phyloP scores from a whole-genome alignment of 805 yeast genomes.

The Candida railenensis region DNA sequence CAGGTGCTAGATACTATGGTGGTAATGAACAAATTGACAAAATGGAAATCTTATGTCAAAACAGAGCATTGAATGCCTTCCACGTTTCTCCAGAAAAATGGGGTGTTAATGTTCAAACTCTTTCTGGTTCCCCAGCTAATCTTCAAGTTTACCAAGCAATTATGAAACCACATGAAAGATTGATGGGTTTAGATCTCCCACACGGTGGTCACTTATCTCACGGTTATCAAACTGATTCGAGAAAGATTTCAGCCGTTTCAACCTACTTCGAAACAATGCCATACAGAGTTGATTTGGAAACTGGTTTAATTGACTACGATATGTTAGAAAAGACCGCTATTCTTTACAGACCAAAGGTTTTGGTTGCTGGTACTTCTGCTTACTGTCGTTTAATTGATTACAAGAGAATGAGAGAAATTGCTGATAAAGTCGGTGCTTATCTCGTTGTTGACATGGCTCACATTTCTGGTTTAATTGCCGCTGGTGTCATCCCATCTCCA shows the following conservation, averaged over 20 bases:
- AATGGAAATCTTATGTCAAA: constrained; percentile 87
- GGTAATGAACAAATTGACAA: constrained; percentile 94
- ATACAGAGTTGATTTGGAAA: constrained; percentile 78
- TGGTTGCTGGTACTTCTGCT: constrained; percentile 97
- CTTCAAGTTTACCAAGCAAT: constrained; percentile 88
- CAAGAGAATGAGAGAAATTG: constrained; percentile 84
- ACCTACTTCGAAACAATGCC: constrained; percentile 98
- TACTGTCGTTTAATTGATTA: constrained; percentile 90
- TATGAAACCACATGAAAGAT: constrained; percentile 83
- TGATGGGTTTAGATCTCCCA: constrained; percentile 97
- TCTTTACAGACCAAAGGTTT: constrained; percentile 89
- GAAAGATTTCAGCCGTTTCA: constrained; percentile 88
- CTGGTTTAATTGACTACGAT: constrained; percentile 93
- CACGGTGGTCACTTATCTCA: constrained; percentile 98
- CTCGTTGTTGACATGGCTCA: constrained; percentile 96
- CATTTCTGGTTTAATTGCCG: constrained; percentile 93
- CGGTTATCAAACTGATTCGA: constrained; percentile 89
- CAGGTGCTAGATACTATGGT: constrained; percentile 97
- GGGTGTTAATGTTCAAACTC: constrained; percentile 97
- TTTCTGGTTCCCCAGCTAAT: constrained; percentile 97
- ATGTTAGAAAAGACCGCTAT: constrained; percentile 76
- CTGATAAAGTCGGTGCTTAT: constrained; percentile 92
- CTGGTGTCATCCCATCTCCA: constrained; percentile 91
- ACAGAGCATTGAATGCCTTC: constrained; percentile 87
- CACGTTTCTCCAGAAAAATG: constrained; percentile 72